Conservation (phyloP, 768 basidiomycete species). For the Suillus plorans region DNA sequence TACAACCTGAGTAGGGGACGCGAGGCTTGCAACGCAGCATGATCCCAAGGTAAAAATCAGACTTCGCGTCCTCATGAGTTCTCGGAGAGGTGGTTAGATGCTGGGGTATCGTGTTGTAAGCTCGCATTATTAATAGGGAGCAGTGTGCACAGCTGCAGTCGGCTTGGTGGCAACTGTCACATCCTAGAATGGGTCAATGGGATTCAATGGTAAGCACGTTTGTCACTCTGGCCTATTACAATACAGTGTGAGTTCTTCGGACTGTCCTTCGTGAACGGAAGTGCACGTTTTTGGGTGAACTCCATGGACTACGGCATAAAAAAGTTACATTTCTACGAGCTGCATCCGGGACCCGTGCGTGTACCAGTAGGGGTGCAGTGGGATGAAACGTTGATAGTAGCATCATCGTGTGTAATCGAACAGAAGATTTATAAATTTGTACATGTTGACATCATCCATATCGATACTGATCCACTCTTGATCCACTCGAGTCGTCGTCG, state of each 20-base stretch:
- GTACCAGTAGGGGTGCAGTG: background rate
- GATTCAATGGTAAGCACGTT: background rate
- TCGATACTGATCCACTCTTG: too few species aligned
- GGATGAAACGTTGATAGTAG: background rate
- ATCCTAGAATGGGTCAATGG: background rate
- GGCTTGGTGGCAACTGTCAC: background rate
- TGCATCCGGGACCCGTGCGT: background rate
- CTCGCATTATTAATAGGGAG: slow-evolving; percentile 7
- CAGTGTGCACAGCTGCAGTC: background rate
- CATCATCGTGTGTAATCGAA: too few species aligned
- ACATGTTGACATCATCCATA: background rate
- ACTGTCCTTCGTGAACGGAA: background rate
- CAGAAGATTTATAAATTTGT: background rate
- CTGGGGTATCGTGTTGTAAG: background rate
- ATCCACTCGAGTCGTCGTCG: too few species aligned
- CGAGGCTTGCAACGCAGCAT: slow-evolving; percentile 13
- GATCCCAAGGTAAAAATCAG: slow-evolving; percentile 7
- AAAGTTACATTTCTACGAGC: background rate
- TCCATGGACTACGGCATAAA: background rate
- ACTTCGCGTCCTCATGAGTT: slow-evolving; percentile 3
- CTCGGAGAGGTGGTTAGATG: background rate
- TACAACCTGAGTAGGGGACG: slow-evolving; percentile 42
- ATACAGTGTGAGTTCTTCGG: background rate
- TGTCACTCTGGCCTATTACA: background rate
- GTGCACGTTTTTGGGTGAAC: background rate